These are phyloP conservation scores for Podochytrium sp. DNA, from an alignment of 192 early-diverging fungal genomes.

Conservation along the genomic window DNA sequence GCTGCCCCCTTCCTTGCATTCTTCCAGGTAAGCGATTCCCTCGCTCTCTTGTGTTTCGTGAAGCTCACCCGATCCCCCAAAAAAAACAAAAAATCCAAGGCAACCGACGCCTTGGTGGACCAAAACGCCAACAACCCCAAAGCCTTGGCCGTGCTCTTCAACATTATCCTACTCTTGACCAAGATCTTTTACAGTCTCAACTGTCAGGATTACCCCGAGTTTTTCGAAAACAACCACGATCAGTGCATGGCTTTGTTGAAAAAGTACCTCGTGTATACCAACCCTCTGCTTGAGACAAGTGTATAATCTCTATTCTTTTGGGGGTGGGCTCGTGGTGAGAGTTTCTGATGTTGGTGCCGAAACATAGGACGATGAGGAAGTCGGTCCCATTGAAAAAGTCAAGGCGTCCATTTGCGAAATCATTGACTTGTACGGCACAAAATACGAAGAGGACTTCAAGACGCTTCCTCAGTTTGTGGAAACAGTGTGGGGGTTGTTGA, in stretches of 20 bases:
- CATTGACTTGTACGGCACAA: constrained; percentile 83
- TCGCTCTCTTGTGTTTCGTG: not conserved
- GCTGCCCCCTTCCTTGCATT: constrained; percentile 79
- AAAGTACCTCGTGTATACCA: constrained; percentile 85
- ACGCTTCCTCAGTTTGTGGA: constrained; percentile 82
- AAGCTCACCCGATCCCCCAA: not conserved
- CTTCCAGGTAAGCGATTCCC: constrained; percentile 64
- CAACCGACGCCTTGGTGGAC: constrained; percentile 79
- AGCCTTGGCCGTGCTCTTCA: constrained; percentile 72
- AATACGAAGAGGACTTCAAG: constrained; percentile 89
- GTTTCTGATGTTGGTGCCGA: not conserved
- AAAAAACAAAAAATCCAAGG: constrained; percentile 39
- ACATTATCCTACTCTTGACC: constrained; percentile 75
- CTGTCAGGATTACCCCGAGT: constrained; percentile 95
- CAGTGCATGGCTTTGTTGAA: constrained; percentile 82
- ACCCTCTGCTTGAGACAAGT: constrained; percentile 67
- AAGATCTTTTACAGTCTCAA: constrained; percentile 96
- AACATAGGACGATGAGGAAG: constrained; percentile 81
- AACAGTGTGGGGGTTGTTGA: constrained; percentile 87
- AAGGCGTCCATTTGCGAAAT: constrained; percentile 95
- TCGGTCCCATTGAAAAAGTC: constrained; percentile 82
- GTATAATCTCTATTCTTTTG: constrained; percentile 37
- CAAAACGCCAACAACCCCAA: constrained; percentile 62
- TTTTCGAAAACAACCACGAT: constrained; percentile 90
- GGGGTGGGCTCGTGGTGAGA: not conserved